A percentile compares a stretch with the other conserved stretches of the same genome.
phyloP scores from a whole-genome alignment of 352 stramenopile genomes.

The Phytophthora lateralis region DNA sequence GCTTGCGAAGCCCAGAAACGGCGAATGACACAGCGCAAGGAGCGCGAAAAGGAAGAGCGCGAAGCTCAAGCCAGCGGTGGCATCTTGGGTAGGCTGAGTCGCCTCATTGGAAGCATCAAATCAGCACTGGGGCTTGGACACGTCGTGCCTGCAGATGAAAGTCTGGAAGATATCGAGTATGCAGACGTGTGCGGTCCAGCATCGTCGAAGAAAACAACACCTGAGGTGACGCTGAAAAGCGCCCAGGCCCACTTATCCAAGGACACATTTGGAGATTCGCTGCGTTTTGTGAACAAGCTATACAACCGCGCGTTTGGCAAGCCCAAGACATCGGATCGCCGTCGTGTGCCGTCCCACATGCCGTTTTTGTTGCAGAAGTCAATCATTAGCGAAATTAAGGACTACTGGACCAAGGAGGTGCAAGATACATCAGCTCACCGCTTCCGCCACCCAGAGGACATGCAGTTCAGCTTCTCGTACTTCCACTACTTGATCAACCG shows the following conservation, averaged over 20 bases:
- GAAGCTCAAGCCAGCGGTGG: slow-evolving; percentile 22
- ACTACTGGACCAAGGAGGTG: slow-evolving; percentile 73
- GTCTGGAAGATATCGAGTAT: slow-evolving; percentile 70
- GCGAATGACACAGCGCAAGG: slow-evolving; percentile 43
- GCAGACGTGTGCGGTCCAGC: slow-evolving; percentile 59
- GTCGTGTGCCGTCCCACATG: slow-evolving; percentile 95
- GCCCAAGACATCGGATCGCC: slow-evolving; percentile 42
- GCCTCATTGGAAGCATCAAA: slow-evolving; percentile 34
- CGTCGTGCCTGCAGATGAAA: slow-evolving; percentile 50
- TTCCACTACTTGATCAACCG: slow-evolving; percentile 94
- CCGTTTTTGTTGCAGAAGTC: slow-evolving; percentile 92
- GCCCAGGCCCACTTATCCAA: slow-evolving; percentile 71
- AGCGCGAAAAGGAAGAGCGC: slow-evolving; percentile 30
- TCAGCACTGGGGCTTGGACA: slow-evolving; percentile 41
- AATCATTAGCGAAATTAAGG: slow-evolving; percentile 91
- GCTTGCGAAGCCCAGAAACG: slow-evolving; percentile 69
- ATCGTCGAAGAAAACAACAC: slow-evolving; percentile 25
- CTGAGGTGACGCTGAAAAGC: slow-evolving; percentile 20
- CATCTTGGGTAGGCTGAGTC: slow-evolving; percentile 15
- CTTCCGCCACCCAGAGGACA: slow-evolving; percentile 92
- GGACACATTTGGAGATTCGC: slow-evolving; percentile 93
- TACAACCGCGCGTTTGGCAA: slow-evolving; percentile 91
- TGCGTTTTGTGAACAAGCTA: slow-evolving; percentile 93
- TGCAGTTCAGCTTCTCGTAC: slow-evolving; percentile 96
- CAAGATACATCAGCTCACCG: slow-evolving; percentile 83